Evolutionary conservation across 2,329 filamentous ascomycete species (phyloP).

Genomic region (Alternaria gansuensis): DNA sequence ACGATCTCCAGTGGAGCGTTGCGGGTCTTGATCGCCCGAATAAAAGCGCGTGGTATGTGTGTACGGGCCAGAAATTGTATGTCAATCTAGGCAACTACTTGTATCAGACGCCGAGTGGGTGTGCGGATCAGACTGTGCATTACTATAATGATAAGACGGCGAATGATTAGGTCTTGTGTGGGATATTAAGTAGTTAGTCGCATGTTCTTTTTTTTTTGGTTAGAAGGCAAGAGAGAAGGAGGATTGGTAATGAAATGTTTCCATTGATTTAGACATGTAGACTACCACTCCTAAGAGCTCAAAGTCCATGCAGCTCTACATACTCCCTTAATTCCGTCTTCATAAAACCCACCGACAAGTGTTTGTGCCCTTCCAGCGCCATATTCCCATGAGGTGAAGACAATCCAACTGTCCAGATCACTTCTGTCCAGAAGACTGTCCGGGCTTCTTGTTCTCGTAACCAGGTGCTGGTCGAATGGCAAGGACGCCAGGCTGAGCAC

Average conservation of each 20-base stretch:
- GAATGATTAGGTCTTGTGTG: conserved; percentile 27
- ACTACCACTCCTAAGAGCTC: neutral
- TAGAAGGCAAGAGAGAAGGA: neutral
- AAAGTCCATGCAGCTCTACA: no score
- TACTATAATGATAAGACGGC: conserved; percentile 52
- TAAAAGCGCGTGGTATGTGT: conserved; percentile 67
- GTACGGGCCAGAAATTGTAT: conserved; percentile 61
- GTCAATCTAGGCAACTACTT: conserved; percentile 68
- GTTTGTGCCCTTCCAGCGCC: neutral
- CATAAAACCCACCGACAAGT: neutral
- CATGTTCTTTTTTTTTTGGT: no score
- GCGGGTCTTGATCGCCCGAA: conserved; percentile 63
- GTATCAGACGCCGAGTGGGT: conserved; percentile 66
- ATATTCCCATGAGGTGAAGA: no score
- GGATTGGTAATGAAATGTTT: neutral
- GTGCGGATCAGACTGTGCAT: conserved; percentile 65
- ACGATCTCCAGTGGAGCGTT: conserved; percentile 65
- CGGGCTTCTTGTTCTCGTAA: no score
- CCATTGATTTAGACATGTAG: neutral
- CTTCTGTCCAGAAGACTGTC: no score
- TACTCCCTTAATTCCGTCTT: neutral
- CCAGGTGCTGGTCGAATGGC: no score
- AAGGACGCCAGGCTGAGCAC: no score
- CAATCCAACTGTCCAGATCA: no score
- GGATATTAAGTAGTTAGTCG: neutral